Percentiles rank a stretch among this genome's conserved stretches.
Evolutionary conservation across 352 stramenopile species (phyloP).

Genomic region (Saprolegnia parasitica): DNA sequence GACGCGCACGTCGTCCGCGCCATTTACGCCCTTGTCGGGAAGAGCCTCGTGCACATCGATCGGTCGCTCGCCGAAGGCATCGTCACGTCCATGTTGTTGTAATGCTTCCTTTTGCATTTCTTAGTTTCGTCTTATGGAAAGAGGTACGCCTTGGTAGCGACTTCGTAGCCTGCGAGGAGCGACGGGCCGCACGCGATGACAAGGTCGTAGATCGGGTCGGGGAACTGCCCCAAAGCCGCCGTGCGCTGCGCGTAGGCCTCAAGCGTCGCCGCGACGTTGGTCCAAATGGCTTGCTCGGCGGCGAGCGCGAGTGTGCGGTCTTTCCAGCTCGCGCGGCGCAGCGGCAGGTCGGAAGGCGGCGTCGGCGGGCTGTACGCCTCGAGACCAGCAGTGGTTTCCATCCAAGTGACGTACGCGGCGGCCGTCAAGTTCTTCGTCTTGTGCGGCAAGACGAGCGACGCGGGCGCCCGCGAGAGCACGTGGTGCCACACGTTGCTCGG

Average conservation of each 20-base stretch:
- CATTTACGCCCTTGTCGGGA: slow-evolving; percentile 62
- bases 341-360: slow-evolving; percentile 46
- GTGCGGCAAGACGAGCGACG: slow-evolving; percentile 69
- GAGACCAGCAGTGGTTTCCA: slow-evolving; percentile 48
- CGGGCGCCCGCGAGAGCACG: slow-evolving; percentile 57
- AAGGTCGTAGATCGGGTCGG: slow-evolving; percentile 67
- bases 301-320: slow-evolving; percentile 42
- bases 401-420: slow-evolving; percentile 75
- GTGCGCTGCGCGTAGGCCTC: slow-evolving; percentile 76
- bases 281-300: slow-evolving; percentile 74
- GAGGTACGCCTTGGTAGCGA: slow-evolving; percentile 33
- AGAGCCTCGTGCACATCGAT: slow-evolving; percentile 68
- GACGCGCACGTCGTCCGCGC: slow-evolving; percentile 48
- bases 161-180: slow-evolving; percentile 77
- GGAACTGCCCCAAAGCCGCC: slow-evolving; percentile 42
- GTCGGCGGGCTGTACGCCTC: slow-evolving; percentile 32
- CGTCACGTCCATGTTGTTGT: slow-evolving; percentile 60
- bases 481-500: slow-evolving; percentile 86
- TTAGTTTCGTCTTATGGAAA: not conserved
- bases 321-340: slow-evolving; percentile 65
- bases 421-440: slow-evolving; percentile 68
- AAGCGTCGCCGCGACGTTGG: slow-evolving; percentile 66
- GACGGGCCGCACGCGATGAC: slow-evolving; percentile 69
- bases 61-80: slow-evolving; percentile 56
- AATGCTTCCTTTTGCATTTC: not conserved